Percentiles rank a stretch among this genome's conserved stretches.
Conservation (phyloP, 495 filamentous ascomycete genomes). For the Symbiotaphrina buchneri region DNA sequence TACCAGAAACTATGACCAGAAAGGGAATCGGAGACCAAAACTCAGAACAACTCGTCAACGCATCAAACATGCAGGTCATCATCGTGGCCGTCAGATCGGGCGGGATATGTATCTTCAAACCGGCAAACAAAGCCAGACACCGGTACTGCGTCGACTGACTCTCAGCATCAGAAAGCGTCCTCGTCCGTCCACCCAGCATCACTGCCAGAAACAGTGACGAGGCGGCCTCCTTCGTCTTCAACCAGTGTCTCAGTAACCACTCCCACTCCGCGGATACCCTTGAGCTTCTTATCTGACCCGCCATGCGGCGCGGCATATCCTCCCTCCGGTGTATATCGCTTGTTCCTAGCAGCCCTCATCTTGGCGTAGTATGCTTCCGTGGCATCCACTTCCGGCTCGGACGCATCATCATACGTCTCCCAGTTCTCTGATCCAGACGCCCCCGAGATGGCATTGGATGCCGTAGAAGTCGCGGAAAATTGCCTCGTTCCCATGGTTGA, state of each 20-base stretch:
- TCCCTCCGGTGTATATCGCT: conserved; percentile 38
- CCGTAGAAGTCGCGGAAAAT: too few relatives aligned
- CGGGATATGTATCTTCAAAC: too few relatives aligned
- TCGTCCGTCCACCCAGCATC: conserved; percentile 21
- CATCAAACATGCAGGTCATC: too few relatives aligned
- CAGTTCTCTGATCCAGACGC: conserved; percentile 79
- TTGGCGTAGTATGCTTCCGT: conserved; percentile 61
- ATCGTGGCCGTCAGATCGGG: too few relatives aligned
- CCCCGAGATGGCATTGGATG: conserved; percentile 35
- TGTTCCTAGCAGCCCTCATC: conserved; percentile 37
- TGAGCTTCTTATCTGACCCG: conserved; percentile 10
- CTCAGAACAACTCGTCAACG: too few relatives aligned
- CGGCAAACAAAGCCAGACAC: too few relatives aligned
- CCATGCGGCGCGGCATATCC: conserved; percentile 21
- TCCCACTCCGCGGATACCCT: conserved; percentile 8
- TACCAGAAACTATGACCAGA: too few relatives aligned
- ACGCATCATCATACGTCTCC: conserved; percentile 74
- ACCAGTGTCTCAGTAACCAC: conserved; percentile 8
- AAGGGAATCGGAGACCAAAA: too few relatives aligned
- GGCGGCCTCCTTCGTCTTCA: conserved; percentile 9
- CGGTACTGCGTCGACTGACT: too few relatives aligned
- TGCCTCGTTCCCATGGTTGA: too few relatives aligned
- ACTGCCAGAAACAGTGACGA: conserved; percentile 13
- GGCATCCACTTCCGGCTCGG: conserved; percentile 49
- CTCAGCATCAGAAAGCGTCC: conserved; percentile 10